Base-by-base conservation (phyloP, 2,329 filamentous ascomycete species). In the Cladophialophora chaetospira region DNA sequence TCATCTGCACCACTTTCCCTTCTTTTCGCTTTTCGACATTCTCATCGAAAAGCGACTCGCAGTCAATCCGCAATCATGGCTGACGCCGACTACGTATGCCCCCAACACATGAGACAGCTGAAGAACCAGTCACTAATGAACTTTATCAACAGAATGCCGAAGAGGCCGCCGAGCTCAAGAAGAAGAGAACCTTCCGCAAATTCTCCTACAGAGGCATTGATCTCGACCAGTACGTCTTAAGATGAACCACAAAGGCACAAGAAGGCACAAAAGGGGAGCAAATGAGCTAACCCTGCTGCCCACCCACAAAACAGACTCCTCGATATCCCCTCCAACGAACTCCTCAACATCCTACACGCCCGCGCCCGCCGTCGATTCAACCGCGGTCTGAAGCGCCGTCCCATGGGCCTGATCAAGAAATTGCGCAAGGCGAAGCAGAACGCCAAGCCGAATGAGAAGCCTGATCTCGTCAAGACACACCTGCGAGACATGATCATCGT, bases 331-430 rank as follows among this genome's bases (percentile, higher is more conserved):
- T 96, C 92, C 75, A 94, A 97, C 79, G 89, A 97, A 82, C 91
- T 99, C 79, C 92, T 94, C 75, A 92, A 97, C 88, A 90, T 99
- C 78, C 92, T 99, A 75, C 94, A 99, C 85, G 94, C 94, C 75
- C 94, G 94, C 78, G 94, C 94, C 77, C 93, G 94, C 77, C 88
- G 94, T 80, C 87, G 95, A 78, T 97, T 99, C 89, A 97, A 97
- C 89, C 93, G 94, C 71, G 94, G 94, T 74, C 88, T 99, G 74
- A 99, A 97, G 89, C 92, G 94, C 84, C 96, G 96, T 86, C 94
- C 94, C 73, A 97, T 99, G 94, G 94, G 94, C 73, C 85, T 99
- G 75, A 97, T 99, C 88, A 97, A 97, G 91, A 99, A 99, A 88
- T 91, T 99, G 74, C 93, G 94, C 79, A 97, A 97, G 86, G 88